These are phyloP conservation scores for Heracleum sosnowskyi DNA, from an alignment of 129 eudicot species.

Conservation along the genomic window DNA sequence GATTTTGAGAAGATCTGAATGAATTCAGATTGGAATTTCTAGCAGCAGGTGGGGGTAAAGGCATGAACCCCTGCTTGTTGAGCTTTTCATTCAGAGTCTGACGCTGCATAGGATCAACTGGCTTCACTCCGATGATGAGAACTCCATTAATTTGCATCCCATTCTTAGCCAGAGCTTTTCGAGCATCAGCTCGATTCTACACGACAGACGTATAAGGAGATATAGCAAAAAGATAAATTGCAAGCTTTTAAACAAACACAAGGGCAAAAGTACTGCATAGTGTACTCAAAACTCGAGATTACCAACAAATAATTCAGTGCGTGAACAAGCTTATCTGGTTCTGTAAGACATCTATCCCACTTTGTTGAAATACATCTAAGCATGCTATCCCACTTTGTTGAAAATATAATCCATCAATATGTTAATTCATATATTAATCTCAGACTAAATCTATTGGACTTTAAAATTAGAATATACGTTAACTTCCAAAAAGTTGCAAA, in stretches of 20 bases:
- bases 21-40: conserved; percentile 37
- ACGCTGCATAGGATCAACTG: conserved; percentile 77
- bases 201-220: conserved; percentile 7
- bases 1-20: conserved; percentile 40
- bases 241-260: neutral
- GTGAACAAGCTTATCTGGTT: neutral
- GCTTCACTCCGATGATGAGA: conserved; percentile 83
- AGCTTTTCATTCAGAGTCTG: conserved; percentile 59
- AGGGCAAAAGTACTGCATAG: neutral
- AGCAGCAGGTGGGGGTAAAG: conserved; percentile 55
- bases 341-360: neutral
- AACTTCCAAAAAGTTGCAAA: neutral
- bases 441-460: neutral
- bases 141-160: conserved; percentile 81
- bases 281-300: neutral
- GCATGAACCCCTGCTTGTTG: conserved; percentile 80
- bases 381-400: neutral
- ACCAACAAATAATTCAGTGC: neutral
- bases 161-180: conserved; percentile 78
- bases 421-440: neutral
- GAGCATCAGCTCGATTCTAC: conserved; percentile 91
- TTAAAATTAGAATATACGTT: neutral
- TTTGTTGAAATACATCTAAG: neutral
- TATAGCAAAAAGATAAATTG: neutral
- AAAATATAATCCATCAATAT: neutral